Evolutionary conservation across 176 grass and related monocot species (phyloP), one percentile per base, ranked within the genome.

Genomic region (Avena eriantha): DNA sequence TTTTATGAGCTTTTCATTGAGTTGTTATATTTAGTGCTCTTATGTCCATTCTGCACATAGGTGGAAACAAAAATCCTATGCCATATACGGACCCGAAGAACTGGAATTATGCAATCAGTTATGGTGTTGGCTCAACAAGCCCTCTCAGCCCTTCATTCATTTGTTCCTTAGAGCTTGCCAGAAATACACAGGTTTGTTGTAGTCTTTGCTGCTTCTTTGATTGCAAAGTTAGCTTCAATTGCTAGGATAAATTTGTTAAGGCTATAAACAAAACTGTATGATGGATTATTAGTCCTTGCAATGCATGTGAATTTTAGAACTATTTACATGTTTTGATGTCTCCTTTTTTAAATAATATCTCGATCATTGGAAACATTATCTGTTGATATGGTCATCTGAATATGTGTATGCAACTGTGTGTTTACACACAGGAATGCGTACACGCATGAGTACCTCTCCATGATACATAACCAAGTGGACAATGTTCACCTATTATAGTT

Each of bases 61-160:
- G 71, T 67, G 91, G 86, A 86, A 90, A 50, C 69, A 91, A 93
- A 79, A 17, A 88, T 75, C 75, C 82, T 80, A 68, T 88, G 78
- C 85, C 88, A 76, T 94, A 89, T 61, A 92, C 80, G 54, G 90
- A 96, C 22, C 80, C 80, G 39, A 92, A 94, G 76, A 96, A 96
- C 85, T 98, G 93, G 97, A 98, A 91, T 69, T 96, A 59, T 85
- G 88, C 93, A 80, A 82, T 98, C 82, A 88, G 96, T 85, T 98
- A 98, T 90, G 93, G 87, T 36, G 72, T 90, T 67, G 96, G 88
- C 71, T 90, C 87, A 73, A 90, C 86, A 71, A 98, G 97, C 54
- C 97, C 97, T 3, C 90, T 96, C 34, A 94, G 88, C 81, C 97
- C 97, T 89, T 98, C 92, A 73, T 98, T 94, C 84, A 98, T 91